Evolutionary conservation across 2,329 filamentous ascomycete genomes (phyloP).

Genomic region (Monascus ruber): DNA sequence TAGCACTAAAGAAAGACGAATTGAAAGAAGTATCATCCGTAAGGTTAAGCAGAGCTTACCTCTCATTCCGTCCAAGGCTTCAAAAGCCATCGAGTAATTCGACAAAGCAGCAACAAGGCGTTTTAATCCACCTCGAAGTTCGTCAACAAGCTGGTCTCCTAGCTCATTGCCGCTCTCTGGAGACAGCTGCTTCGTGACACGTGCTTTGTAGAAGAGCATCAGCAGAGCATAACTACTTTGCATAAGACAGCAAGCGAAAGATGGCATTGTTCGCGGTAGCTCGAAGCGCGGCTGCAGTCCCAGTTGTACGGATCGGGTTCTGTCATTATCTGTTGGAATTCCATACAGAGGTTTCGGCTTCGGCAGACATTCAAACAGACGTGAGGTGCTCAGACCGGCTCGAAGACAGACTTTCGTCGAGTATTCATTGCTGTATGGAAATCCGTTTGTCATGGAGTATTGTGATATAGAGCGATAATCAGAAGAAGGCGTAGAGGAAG

Average conservation of each 20-base stretch:
- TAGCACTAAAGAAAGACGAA: neutral
- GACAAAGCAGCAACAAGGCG: constrained; percentile 24
- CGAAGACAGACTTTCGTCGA: constrained; percentile 32
- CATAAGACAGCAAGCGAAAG: constrained; percentile 37
- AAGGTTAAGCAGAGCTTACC: constrained; percentile 13
- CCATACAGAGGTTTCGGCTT: constrained; percentile 20
- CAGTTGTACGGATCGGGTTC: constrained; percentile 1
- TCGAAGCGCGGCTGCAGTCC: constrained; percentile 9
- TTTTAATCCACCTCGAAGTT: constrained; percentile 27
- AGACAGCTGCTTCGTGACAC: constrained; percentile 22
- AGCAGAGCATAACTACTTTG: constrained; percentile 37
- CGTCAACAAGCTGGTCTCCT: constrained; percentile 22
- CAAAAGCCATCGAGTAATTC: constrained; percentile 32
- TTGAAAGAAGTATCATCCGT: neutral
- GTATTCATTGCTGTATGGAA: constrained; percentile 31
- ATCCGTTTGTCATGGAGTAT: constrained; percentile 20
- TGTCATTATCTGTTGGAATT: constrained; percentile 5
- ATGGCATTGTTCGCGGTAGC: constrained; percentile 34
- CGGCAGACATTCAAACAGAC: constrained; percentile 30
- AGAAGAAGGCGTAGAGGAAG: constrained; percentile 20
- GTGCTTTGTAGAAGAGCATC: constrained; percentile 34
- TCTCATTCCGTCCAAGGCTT: constrained; percentile 34
- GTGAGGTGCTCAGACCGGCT: constrained; percentile 30
- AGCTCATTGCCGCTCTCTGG: constrained; percentile 13
- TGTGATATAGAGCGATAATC: constrained; percentile 19